phyloP scores from a whole-genome alignment of 2,329 filamentous ascomycete species.

The Penicillium freii region DNA sequence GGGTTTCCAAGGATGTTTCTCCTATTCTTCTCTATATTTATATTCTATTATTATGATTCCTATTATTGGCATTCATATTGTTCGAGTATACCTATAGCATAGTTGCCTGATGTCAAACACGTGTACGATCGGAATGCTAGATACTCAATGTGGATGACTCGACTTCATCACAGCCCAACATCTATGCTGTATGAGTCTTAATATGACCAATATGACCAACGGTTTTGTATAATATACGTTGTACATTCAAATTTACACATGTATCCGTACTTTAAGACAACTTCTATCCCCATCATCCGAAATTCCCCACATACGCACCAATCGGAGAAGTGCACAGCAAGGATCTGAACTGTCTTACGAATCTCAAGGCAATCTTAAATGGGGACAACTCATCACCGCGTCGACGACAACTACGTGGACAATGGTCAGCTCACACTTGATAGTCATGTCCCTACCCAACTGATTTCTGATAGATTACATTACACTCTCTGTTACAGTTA shows the following conservation, averaged over 20 bases:
- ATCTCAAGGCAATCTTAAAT: constrained; percentile 7
- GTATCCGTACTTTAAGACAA: background rate
- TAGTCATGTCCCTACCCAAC: background rate
- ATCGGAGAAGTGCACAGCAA: constrained; percentile 13
- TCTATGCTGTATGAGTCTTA: background rate
- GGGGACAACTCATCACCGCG: constrained; percentile 1
- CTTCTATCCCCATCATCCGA: constrained; percentile 7
- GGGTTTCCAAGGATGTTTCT: background rate
- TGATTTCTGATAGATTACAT: background rate
- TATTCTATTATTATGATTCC: background rate
- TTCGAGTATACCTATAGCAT: background rate
- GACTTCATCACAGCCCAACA: background rate
- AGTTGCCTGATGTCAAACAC: constrained; percentile 14
- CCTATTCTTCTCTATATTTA: background rate
- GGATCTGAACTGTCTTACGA: constrained; percentile 14
- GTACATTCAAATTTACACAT: background rate
- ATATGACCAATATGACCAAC: background rate
- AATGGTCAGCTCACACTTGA: background rate
- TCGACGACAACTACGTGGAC: background rate
- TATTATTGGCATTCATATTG: background rate
- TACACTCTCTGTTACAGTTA: background rate
- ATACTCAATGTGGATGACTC: background rate
- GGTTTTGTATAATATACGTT: background rate
- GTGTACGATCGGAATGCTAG: constrained; percentile 16
- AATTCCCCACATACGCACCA: constrained; percentile 19